A percentile compares a stretch with the other conserved stretches of the same genome.
Evolutionary conservation across 495 filamentous ascomycete genomes (phyloP).

Genomic region (Penicillium lividum): DNA sequence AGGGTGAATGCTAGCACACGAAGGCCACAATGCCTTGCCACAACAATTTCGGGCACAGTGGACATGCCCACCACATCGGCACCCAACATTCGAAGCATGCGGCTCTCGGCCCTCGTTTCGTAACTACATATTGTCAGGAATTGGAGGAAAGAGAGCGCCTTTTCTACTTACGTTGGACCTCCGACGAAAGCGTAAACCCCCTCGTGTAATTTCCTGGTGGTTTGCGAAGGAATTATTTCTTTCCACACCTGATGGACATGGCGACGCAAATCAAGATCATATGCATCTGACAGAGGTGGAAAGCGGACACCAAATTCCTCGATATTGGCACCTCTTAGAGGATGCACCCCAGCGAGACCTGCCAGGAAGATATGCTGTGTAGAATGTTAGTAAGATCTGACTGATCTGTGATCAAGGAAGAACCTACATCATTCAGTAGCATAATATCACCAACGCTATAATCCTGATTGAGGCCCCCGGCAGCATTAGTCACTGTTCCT

Average conservation of each 20-base stretch:
- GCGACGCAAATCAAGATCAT: constrained; percentile 67
- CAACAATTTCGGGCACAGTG: constrained; percentile 75
- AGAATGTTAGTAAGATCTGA: constrained; percentile 5
- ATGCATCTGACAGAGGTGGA: constrained; percentile 72
- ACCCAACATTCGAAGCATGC: constrained; percentile 65
- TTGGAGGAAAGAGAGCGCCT: constrained; percentile 1
- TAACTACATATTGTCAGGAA: constrained; percentile 46
- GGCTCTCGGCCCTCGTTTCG: constrained; percentile 76
- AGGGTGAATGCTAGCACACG: constrained; percentile 72
- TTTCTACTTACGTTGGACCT: constrained; percentile 61
- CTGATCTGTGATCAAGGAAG: neutral
- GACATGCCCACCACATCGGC: constrained; percentile 80
- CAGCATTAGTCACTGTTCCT: constrained; percentile 69
- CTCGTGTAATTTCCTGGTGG: constrained; percentile 60
- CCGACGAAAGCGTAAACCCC: constrained; percentile 75
- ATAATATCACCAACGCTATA: constrained; percentile 75
- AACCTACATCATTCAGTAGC: constrained; percentile 66
- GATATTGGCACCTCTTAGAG: constrained; percentile 69
- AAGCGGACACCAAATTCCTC: constrained; percentile 71
- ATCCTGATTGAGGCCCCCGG: constrained; percentile 68
- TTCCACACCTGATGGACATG: constrained; percentile 63
- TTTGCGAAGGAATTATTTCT: constrained; percentile 40
- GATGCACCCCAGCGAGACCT: constrained; percentile 69
- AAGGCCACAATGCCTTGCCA: constrained; percentile 70
- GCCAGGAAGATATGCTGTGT: constrained; percentile 69